Evolutionary conservation across 257 asterid genomes (phyloP).

Genomic region (Avicennia marina): DNA sequence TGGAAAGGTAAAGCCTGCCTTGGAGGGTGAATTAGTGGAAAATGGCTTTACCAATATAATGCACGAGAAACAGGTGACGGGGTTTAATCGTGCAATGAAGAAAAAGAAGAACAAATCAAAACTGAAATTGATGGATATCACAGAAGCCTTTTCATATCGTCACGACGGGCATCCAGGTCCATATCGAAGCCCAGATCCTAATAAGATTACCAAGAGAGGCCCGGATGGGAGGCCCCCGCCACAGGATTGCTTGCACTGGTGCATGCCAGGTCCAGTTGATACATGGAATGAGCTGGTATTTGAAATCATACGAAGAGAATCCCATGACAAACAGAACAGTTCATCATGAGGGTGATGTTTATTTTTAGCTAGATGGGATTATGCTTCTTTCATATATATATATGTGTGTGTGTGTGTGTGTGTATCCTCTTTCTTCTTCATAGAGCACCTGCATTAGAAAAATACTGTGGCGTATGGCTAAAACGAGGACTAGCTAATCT

Average conservation of each 20-base stretch:
- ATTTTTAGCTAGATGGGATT: background rate
- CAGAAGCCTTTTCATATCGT: constrained; percentile 63
- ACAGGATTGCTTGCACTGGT: constrained; percentile 99
- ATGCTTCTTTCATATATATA: too few relatives aligned
- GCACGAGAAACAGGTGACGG: constrained; percentile 77
- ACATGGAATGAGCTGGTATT: constrained; percentile 87
- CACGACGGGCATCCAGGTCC: constrained; percentile 99
- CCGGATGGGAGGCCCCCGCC: constrained; percentile 95
- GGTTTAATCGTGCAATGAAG: constrained; percentile 53
- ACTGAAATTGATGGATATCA: constrained; percentile 70
- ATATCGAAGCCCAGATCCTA: constrained; percentile 76
- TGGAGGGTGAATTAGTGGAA: constrained; percentile 52
- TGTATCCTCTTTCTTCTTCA: background rate
- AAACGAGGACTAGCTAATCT: constrained; percentile 17
- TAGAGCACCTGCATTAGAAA: constrained; percentile 7
- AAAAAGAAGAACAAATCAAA: constrained; percentile 63
- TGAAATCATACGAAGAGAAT: constrained; percentile 65
- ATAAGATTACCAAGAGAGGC: constrained; percentile 77
- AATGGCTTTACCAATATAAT: constrained; percentile 68
- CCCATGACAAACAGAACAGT: constrained; percentile 20
- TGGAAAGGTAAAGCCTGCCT: constrained; percentile 62
- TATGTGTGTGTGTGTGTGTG: too few relatives aligned
- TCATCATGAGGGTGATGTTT: constrained; percentile 6
- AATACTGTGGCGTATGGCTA: constrained; percentile 16
- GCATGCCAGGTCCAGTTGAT: constrained; percentile 99